These are phyloP conservation scores for Nannochloropsis oceanica DNA, from an alignment of 108 stramenopile genomes.

Conservation along the genomic window DNA sequence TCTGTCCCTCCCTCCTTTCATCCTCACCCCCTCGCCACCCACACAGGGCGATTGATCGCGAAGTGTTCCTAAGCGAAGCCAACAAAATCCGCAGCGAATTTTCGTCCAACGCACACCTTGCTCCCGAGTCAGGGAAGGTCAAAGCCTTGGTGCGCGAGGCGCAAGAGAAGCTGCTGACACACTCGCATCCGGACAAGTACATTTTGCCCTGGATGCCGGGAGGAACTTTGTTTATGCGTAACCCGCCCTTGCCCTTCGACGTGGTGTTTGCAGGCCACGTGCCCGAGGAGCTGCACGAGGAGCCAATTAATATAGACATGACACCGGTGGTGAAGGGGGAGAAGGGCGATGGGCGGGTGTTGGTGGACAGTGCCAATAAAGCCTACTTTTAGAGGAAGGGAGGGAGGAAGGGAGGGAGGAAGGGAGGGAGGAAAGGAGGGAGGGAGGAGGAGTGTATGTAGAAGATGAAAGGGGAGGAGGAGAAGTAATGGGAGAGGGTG, in stretches of 20 bases:
- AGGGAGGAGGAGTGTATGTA: not conserved
- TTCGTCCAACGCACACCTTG: not conserved
- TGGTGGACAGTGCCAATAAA: not conserved
- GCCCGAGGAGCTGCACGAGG: slow-evolving; percentile 21
- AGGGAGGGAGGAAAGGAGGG: not conserved
- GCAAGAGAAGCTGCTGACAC: slow-evolving; percentile 16
- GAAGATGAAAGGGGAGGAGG: not conserved
- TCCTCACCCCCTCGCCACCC: not conserved
- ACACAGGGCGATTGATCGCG: not conserved
- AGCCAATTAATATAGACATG: slow-evolving; percentile 2
- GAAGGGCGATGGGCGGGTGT: not conserved
- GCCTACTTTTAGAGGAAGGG: not conserved
- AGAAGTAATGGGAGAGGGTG: not conserved
- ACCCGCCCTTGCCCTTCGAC: slow-evolving; percentile 72
- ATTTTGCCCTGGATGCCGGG: slow-evolving; percentile 84
- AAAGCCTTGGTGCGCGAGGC: not conserved
- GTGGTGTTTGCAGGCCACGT: slow-evolving; percentile 47
- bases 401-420: not conserved
- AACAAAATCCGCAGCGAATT: slow-evolving; percentile 48
- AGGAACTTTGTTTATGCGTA: slow-evolving; percentile 92
- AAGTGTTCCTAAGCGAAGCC: not conserved
- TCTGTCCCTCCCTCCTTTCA: not conserved
- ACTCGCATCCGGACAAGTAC: slow-evolving; percentile 78
- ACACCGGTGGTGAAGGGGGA: not conserved
- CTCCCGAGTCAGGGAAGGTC: not conserved